phyloP scores from a whole-genome alignment of 2,329 filamentous ascomycete species.

The Colletotrichum nymphaeae region DNA sequence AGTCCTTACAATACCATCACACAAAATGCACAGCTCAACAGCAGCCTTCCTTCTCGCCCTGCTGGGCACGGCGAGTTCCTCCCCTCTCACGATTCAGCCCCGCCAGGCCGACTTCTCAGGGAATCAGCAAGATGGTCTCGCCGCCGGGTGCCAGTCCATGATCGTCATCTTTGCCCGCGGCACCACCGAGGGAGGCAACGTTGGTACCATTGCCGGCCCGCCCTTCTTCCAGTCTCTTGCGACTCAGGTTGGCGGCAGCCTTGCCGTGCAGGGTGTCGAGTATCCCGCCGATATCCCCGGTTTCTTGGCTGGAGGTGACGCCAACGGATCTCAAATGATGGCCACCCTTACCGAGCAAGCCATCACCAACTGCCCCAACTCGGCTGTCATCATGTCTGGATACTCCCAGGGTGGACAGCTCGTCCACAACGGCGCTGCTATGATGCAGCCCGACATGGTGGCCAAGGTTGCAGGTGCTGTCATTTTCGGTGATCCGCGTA shows the following conservation, averaged over 20 bases:
- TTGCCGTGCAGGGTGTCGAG: slow-evolving; percentile 65
- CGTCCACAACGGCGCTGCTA: slow-evolving; percentile 56
- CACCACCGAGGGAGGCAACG: slow-evolving; percentile 63
- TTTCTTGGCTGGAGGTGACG: slow-evolving; percentile 59
- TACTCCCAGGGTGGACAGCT: slow-evolving; percentile 55
- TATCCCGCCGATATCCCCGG: slow-evolving; percentile 60
- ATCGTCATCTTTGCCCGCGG: slow-evolving; percentile 69
- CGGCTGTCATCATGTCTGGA: slow-evolving; percentile 57
- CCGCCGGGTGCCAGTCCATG: slow-evolving; percentile 52
- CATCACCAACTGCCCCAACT: slow-evolving; percentile 54
- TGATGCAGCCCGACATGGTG: slow-evolving; percentile 47
- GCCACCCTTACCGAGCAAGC: slow-evolving; percentile 43
- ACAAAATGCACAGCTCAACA: slow-evolving; percentile 15
- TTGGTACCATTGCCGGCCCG: slow-evolving; percentile 61
- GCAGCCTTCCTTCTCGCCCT: slow-evolving; percentile 29
- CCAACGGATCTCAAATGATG: slow-evolving; percentile 56
- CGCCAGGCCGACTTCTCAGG: slow-evolving; percentile 35
- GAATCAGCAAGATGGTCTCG: slow-evolving; percentile 32
- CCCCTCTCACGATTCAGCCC: not conserved
- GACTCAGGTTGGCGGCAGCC: slow-evolving; percentile 52
- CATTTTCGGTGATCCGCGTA: slow-evolving; percentile 44
- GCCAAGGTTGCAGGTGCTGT: slow-evolving; percentile 44
- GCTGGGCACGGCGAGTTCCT: slow-evolving; percentile 20
- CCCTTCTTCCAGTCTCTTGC: slow-evolving; percentile 60
- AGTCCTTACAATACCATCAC: not conserved